phyloP scores from a whole-genome alignment of 2,329 filamentous ascomycete species.

The Zymoseptoria brevis region DNA sequence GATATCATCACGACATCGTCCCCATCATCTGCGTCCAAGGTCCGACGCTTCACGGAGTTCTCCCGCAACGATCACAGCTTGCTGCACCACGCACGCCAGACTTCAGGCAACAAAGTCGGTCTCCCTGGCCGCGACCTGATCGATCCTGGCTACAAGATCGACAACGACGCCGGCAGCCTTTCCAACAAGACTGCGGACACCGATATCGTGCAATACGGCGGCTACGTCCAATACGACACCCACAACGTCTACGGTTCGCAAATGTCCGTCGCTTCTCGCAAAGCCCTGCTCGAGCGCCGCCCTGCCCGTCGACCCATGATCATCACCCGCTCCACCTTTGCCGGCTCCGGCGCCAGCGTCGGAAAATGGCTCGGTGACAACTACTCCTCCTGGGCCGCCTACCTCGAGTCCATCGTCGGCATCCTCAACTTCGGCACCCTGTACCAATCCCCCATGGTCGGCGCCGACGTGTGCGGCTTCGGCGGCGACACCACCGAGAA shows the following conservation, averaged over 20 bases:
- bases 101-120: constrained; percentile 36
- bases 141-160: constrained; percentile 56
- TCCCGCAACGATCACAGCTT: constrained; percentile 8
- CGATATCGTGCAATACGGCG: constrained; percentile 60
- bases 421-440: constrained; percentile 41
- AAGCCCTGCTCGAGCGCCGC: constrained; percentile 59
- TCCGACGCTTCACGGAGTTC: constrained; percentile 13
- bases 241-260: constrained; percentile 70
- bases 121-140: constrained; percentile 57
- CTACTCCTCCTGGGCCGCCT: constrained; percentile 37
- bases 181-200: constrained; percentile 51
- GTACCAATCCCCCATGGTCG: constrained; percentile 43
- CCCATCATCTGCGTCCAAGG: constrained; percentile 19
- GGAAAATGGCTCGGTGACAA: constrained; percentile 57
- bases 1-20: constrained; percentile 27
- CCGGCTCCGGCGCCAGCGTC: constrained; percentile 56
- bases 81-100: constrained; percentile 15
- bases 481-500: constrained; percentile 57
- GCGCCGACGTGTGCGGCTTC: constrained; percentile 68
- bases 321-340: constrained; percentile 69
- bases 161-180: constrained; percentile 48
- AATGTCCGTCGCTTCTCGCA: constrained; percentile 60
- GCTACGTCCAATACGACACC: constrained; percentile 62
- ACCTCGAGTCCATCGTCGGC: constrained; percentile 35
- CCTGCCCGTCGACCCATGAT: constrained; percentile 59